Evolutionary conservation across 2,329 filamentous ascomycete species (phyloP).

Genomic region (Botryotinia narcissicola): DNA sequence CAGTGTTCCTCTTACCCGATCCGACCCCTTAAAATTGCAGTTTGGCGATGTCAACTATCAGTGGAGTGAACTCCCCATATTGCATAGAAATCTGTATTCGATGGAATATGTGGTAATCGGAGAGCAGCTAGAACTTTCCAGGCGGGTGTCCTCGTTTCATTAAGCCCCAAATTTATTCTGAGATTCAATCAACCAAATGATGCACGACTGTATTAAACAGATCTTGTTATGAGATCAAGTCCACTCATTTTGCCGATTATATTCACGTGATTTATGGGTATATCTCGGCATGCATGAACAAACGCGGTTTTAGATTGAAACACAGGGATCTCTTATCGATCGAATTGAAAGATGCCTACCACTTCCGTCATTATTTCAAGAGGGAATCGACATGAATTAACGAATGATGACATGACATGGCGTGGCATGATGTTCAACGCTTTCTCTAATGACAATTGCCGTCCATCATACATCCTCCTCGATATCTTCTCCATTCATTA

Average conservation of each 20-base stretch:
- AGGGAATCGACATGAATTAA: not conserved
- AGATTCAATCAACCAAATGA: not conserved
- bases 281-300: not conserved
- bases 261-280: not conserved
- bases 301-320: not conserved
- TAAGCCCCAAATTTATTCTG: not conserved
- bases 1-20: not conserved
- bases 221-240: no score
- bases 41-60: not conserved
- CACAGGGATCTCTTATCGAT: not conserved
- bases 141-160: not conserved
- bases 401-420: not conserved
- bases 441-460: not conserved
- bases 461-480: not conserved
- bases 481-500: not conserved
- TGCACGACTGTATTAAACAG: not conserved
- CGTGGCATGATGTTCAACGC: not conserved
- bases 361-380: not conserved
- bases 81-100: not conserved
- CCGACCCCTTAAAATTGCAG: not conserved
- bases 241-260: no score
- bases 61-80: not conserved
- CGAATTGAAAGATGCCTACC: not conserved
- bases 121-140: not conserved
- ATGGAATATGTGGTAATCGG: not conserved